Evolutionary conservation across 768 basidiomycete genomes (phyloP), one percentile per base, ranked within the genome.

Genomic region (Mycena rosella): DNA sequence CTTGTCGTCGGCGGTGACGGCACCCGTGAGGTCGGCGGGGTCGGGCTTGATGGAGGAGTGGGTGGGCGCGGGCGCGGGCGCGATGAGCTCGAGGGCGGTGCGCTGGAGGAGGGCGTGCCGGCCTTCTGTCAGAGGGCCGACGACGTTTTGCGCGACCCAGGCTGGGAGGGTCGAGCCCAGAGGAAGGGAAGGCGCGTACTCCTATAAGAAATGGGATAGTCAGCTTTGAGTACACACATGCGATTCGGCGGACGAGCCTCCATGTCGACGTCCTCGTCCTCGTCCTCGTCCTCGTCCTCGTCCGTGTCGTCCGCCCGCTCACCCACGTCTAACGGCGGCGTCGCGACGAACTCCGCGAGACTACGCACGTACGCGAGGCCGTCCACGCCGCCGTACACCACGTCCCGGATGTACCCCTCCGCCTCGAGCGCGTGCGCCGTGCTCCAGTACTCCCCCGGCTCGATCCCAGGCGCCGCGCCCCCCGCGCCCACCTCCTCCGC

Each of bases 331-430:
- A 63, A 48, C 26, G 69, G 65, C 32, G 80, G 74, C 20, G 76
- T 74, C 6, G 80, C 75, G 34, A 90, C 82, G 69, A 94, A 95
- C 77, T 92, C 90, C 27, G 92, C 92, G 60, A 95, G 72, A 74
- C 93, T 94, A 66, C 90, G 83, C 58, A 90, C 85, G 75, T 94
- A 94, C 7, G 93, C 93, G 29, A 89, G 78, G 2, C 93, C 93
- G 62, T 93, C 91, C 0, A 88, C 83, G 51, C 93, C 92, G 0
- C 93, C 93, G 74, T 94, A 94, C 0, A 94, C 92, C n/a, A 93
- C 74, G 74, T 93, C 91, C 22, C 85, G 79, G 20, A 94, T 51
- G 72, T 90, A 92, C n/a, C 83, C 84, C 77, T 92, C 90, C 2
- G 86, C 91, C 26, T 85, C 83, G n/a, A 76, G 76, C 15, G 86